Conservation (phyloP, 2,329 filamentous ascomycete genomes). For the Fusarium nisikadoi region DNA sequence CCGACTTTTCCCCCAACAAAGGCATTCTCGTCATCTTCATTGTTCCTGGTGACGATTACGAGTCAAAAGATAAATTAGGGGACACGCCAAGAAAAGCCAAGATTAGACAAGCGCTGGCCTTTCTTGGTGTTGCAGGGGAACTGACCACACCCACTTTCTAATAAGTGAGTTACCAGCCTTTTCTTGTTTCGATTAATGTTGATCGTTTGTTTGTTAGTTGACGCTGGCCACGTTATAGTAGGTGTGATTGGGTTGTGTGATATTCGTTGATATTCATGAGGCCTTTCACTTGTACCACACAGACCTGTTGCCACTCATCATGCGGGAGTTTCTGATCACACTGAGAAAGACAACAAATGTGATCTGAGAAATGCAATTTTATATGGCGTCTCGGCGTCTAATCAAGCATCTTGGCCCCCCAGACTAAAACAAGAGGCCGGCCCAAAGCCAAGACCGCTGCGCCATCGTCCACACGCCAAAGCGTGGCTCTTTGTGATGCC, state of each 20-base stretch:
- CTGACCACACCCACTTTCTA: neutral
- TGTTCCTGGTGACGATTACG: neutral
- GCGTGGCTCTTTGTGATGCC: slow-evolving; percentile 27
- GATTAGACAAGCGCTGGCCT: slow-evolving; percentile 26
- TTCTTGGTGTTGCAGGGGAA: slow-evolving; percentile 11
- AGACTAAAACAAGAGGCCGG: neutral
- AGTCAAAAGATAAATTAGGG: slow-evolving; percentile 1
- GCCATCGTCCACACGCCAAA: slow-evolving; percentile 24
- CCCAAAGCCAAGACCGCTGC: slow-evolving; percentile 21
- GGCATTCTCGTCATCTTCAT: slow-evolving; percentile 8
- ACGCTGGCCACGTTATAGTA: slow-evolving; percentile 12
- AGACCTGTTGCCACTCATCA: neutral
- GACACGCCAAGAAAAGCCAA: slow-evolving; percentile 38
- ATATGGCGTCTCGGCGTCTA: slow-evolving; percentile 18
- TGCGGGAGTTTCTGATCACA: neutral
- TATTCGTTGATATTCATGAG: neutral
- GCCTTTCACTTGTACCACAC: neutral
- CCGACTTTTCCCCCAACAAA: neutral
- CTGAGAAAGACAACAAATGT: neutral
- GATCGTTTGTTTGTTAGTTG: neutral
- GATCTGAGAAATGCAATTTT: slow-evolving; percentile 4
- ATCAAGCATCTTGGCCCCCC: slow-evolving; percentile 32
- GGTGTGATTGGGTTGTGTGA: neutral
- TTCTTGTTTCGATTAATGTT: neutral
- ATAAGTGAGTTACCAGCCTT: slow-evolving; percentile 11